phyloP scores from a whole-genome alignment of 2,329 filamentous ascomycete genomes.

The Neofusicoccum umdonicola region DNA sequence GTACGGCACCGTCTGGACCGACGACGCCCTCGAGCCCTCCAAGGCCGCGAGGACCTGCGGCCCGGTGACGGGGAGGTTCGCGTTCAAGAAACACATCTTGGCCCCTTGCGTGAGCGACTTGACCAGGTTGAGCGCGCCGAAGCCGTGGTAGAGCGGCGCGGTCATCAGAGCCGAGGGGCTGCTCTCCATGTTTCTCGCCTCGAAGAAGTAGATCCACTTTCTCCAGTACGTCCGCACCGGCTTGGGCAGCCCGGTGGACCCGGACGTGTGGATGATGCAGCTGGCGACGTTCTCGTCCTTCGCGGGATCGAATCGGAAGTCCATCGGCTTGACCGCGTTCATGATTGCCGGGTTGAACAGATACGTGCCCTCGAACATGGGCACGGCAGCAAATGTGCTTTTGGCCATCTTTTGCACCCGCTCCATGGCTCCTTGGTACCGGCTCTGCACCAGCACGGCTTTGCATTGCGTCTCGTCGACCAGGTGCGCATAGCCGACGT shows the following conservation, averaged over 20 bases:
- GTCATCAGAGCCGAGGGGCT: not conserved
- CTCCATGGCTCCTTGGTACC: not conserved
- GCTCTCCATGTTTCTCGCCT: not conserved
- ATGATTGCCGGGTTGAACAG: not conserved
- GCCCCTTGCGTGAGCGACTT: not conserved
- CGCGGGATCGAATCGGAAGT: not conserved
- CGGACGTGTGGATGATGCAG: conserved; percentile 46
- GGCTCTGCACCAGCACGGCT: not conserved
- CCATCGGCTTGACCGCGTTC: not conserved
- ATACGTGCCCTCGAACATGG: not conserved
- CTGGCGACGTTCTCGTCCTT: not conserved
- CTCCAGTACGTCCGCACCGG: conserved; percentile 47
- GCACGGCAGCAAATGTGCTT: not conserved
- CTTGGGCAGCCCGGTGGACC: conserved; percentile 62
- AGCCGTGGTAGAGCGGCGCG: not conserved
- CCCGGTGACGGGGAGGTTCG: not conserved
- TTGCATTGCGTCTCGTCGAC: not conserved
- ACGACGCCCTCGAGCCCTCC: not conserved
- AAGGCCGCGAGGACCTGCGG: not conserved
- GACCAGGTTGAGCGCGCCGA: not conserved
- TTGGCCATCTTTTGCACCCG: not conserved
- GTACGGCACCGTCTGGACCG: not conserved
- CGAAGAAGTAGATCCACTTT: not conserved
- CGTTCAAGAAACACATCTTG: not conserved
- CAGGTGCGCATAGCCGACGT: not conserved